Evolutionary conservation across 1,284 basidiomycete genomes (phyloP).

Genomic region (Ceratobasidium papillatum): DNA sequence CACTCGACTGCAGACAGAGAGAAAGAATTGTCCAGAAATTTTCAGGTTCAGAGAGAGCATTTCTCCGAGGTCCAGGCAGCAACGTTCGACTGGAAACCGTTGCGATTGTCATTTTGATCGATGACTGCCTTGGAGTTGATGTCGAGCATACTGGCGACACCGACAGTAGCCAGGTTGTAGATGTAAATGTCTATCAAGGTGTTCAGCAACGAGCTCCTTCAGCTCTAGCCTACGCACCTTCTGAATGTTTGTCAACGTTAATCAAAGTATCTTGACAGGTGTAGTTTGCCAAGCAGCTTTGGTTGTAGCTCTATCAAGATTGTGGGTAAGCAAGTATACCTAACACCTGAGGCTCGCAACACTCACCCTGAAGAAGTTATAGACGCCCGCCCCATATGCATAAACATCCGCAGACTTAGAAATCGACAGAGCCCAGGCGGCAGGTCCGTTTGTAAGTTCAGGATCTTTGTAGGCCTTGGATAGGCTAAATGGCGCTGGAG

Average conservation of each 20-base stretch:
- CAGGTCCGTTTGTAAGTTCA: slow-evolving; percentile 53
- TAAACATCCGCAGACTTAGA: slow-evolving; percentile 65
- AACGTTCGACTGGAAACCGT: slow-evolving; percentile 54
- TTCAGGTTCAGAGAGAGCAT: background rate
- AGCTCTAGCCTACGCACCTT: slow-evolving; percentile 49
- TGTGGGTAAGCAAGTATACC: background rate
- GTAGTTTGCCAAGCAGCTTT: slow-evolving; percentile 58
- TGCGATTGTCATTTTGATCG: slow-evolving; percentile 59
- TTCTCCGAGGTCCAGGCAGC: slow-evolving; percentile 32
- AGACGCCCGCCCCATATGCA: slow-evolving; percentile 73
- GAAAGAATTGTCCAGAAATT: background rate
- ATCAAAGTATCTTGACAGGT: slow-evolving; percentile 69
- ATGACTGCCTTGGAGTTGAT: slow-evolving; percentile 63
- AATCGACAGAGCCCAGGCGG: slow-evolving; percentile 68
- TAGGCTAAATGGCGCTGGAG: slow-evolving; percentile 40
- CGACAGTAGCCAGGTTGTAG: slow-evolving; percentile 70
- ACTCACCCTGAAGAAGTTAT: slow-evolving; percentile 72
- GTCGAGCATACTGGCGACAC: slow-evolving; percentile 64
- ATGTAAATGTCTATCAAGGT: slow-evolving; percentile 66
- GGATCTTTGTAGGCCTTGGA: slow-evolving; percentile 67
- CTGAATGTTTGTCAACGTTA: slow-evolving; percentile 65
- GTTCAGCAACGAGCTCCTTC: slow-evolving; percentile 69
- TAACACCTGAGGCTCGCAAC: background rate
- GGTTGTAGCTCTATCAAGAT: slow-evolving; percentile 44
- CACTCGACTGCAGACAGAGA: background rate